Evolutionary conservation across 148 eudicot genomes (phyloP), one percentile per base, ranked within the genome.

Genomic region (Camellia lanceoleosa): DNA sequence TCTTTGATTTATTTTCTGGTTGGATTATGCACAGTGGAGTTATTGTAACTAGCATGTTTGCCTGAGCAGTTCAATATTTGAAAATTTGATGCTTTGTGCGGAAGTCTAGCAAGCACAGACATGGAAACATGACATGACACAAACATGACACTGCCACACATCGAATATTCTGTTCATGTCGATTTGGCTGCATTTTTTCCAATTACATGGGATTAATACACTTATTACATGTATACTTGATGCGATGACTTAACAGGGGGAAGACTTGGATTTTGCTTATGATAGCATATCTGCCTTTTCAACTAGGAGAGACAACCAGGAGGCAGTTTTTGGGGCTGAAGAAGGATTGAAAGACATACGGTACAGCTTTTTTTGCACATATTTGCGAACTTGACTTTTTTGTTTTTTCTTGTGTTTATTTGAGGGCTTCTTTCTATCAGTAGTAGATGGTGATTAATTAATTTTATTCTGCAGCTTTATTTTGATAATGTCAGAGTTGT

Each of bases 241-340:
- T 49, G 58, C n/a, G 44, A 41, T 82, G 38, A 63, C 67, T 49
- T 83, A 59, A 77, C 82, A 95, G 99, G 99, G 99, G 70, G 97
- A 92, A 77, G 99, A 95, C 79, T 82, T 95, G 79, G 99, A 95
- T 85, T 92, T 89, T 88, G 99, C 99, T 64, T 94, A 86, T 89
- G 99, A 93, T 73, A 96, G 98, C 88, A 93, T 96, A 84, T 90
- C 97, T 65, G 98, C 97, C 75, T 96, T 92, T 87, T 93, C 97
- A 78, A 82, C 94, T 4, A 92, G 94, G 87, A 92, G 95, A 84
- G 99, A 92, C 89, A 91, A 90, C 82, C 99, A 96, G 85, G 99
- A 96, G 88, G 98, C 97, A 61, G 97, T 96, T 73, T 96, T 96
- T 79, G 98, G 99, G 15, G 88, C 97, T 78, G 97, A 95, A 87